Evolutionary conservation across 495 filamentous ascomycete genomes (phyloP), one percentile per base, ranked within the genome.

Genomic region (Penicillium atrosanguineum): DNA sequence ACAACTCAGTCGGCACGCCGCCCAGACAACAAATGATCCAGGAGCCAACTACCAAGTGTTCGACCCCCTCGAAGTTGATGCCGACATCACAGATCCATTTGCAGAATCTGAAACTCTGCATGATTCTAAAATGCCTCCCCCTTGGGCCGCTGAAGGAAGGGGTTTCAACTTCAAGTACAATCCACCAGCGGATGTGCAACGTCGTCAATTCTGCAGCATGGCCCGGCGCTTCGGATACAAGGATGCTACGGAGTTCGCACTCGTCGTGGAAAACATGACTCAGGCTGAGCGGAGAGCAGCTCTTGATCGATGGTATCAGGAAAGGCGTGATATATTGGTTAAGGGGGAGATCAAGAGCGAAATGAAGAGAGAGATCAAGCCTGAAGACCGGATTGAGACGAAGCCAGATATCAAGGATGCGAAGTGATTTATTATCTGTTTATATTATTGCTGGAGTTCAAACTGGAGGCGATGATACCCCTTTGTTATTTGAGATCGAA

Each of bases 211-310:
- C 59, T 95, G 91, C 67, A 86, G 83, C 18, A 96, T 97, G 90
- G 90, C 91, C 7, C 79, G 77, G 62, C 79, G 78, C 40, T 88
- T 91, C 70, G 90, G 90, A 37, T 96, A 90, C 65, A 67, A 75
- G 6, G 84, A 83, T 71, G 84, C 84, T 7, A 87, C 83, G 7
- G 89, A 95, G 58, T 98, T 98, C 80, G 95, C 92, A 42, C 78
- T 96, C 41, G 87, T 91, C 8, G 94, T 98, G 12, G 94, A 98
- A 70, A 83, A 87, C 23, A 94, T 90, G 91, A 96, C 90, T 52
- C 90, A 92, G 73, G 89, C 85, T 61, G 81, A 95, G 71, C 67
- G 94, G 64, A 77, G 88, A 60, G 82, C 85, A 46, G 90, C 83
- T 68, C 75, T 98, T 52, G 90, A 96, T 47, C 74, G 69, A 36